Conservation (phyloP, 1,284 basidiomycete species). For the Fomitopsis pinicola region DNA sequence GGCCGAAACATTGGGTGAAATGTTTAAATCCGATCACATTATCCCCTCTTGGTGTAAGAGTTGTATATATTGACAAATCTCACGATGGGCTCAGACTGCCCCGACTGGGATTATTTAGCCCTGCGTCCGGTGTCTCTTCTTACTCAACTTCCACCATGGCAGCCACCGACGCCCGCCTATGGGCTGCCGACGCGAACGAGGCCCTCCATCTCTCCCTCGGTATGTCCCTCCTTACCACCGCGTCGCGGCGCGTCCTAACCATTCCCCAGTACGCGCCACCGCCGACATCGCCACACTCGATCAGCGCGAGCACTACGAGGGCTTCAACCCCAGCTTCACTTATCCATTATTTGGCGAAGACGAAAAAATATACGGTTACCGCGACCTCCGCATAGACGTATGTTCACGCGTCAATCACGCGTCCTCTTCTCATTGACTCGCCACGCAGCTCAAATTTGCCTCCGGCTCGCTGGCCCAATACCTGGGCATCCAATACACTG, state of each 20-base stretch:
- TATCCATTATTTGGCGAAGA: constrained; percentile 96
- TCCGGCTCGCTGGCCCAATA: constrained; percentile 84
- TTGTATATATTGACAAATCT: too few relatives aligned
- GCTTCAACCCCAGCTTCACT: constrained; percentile 82
- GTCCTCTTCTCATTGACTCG: constrained; percentile 7
- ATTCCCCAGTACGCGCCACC: constrained; percentile 49
- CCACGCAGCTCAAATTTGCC: constrained; percentile 69
- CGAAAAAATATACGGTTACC: constrained; percentile 95
- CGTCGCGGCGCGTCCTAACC: constrained; percentile 3
- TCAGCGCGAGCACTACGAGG: constrained; percentile 55
- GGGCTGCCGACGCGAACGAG: constrained; percentile 79
- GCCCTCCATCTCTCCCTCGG: constrained; percentile 71
- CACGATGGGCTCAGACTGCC: too few relatives aligned
- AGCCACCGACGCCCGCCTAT: constrained; percentile 22
- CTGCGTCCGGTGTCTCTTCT: too few relatives aligned
- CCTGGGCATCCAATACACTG: constrained; percentile 65
- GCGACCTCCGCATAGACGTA: constrained; percentile 79
- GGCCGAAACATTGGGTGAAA: too few relatives aligned
- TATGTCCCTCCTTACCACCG: constrained; percentile 28
- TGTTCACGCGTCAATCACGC: constrained; percentile 22
- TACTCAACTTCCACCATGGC: not conserved
- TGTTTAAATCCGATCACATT: too few relatives aligned
- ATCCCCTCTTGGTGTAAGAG: too few relatives aligned
- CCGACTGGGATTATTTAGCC: too few relatives aligned
- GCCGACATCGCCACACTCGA: constrained; percentile 60